A percentile compares a stretch with the other conserved stretches of the same genome.
Evolutionary conservation across 768 basidiomycete genomes (phyloP).

Genomic region (Macrolepiota dolichaula): DNA sequence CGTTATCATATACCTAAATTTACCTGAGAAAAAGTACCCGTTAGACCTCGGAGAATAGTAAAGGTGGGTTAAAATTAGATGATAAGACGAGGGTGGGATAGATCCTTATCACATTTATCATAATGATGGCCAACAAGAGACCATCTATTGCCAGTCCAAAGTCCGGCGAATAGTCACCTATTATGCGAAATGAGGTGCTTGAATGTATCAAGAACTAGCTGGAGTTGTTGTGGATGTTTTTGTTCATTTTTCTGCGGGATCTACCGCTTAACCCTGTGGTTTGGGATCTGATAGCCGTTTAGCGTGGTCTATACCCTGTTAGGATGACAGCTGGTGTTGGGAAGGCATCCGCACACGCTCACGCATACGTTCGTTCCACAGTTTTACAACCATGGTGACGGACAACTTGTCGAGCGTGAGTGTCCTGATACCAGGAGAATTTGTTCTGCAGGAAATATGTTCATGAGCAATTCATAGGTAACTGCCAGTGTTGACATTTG

Average conservation of each 20-base stretch:
- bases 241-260: neutral
- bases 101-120: too few species aligned
- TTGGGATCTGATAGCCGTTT: neutral
- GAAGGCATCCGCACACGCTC: neutral
- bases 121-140: too few species aligned
- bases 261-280: neutral
- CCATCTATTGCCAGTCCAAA: neutral
- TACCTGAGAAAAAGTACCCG: too few species aligned
- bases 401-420: neutral
- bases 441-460: neutral
- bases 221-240: neutral
- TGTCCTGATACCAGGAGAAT: too few species aligned
- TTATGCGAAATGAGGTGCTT: neutral
- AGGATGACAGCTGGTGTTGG: too few species aligned
- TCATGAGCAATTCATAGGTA: too few species aligned
- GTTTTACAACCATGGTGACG: neutral
- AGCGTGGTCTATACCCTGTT: neutral
- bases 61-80: too few species aligned
- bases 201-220: neutral
- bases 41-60: too few species aligned
- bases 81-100: too few species aligned
- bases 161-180: neutral
- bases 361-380: too few species aligned
- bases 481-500: too few species aligned
- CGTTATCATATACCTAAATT: too few species aligned